Percentiles rank a stretch among this genome's conserved stretches.
Conservation (phyloP, 805 yeast genomes). For the Suhomyces sp. region DNA sequence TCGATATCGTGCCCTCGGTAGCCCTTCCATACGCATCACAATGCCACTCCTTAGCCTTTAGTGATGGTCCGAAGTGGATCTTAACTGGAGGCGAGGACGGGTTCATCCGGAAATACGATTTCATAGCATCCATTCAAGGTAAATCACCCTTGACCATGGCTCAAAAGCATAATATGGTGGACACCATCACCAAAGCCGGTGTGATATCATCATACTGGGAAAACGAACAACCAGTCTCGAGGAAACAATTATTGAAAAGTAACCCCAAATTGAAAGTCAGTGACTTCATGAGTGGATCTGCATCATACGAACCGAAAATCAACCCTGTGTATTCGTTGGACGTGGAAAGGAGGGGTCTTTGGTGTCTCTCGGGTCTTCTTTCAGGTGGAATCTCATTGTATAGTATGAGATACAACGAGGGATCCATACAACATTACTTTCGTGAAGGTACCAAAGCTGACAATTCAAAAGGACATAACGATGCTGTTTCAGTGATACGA, state of each 20-base stretch:
- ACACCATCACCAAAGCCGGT: constrained; percentile 82
- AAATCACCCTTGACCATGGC: constrained; percentile 84
- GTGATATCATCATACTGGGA: constrained; percentile 88
- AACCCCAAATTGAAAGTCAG: constrained; percentile 38
- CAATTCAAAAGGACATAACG: constrained; percentile 52
- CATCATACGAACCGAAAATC: constrained; percentile 54
- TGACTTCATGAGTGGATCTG: constrained; percentile 38
- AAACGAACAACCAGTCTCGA: constrained; percentile 80
- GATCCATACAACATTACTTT: constrained; percentile 75
- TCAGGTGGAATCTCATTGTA: constrained; percentile 87
- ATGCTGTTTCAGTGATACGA: constrained; percentile 70
- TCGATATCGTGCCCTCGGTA: constrained; percentile 78
- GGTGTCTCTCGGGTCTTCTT: constrained; percentile 79
- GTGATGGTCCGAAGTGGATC: constrained; percentile 81
- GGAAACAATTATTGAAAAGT: constrained; percentile 37
- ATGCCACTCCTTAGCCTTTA: constrained; percentile 73
- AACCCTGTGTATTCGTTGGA: constrained; percentile 90
- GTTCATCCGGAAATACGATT: constrained; percentile 84
- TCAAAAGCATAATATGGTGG: constrained; percentile 86
- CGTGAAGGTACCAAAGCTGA: constrained; percentile 33
- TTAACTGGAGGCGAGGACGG: constrained; percentile 98
- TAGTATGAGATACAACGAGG: constrained; percentile 80
- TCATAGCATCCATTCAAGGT: constrained; percentile 82
- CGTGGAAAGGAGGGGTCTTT: constrained; percentile 76
- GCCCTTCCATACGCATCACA: constrained; percentile 83